Evolutionary conservation across 2,329 filamentous ascomycete species (phyloP), one percentile per base, ranked within the genome.

Genomic region (Incumbomyces delicatus): DNA sequence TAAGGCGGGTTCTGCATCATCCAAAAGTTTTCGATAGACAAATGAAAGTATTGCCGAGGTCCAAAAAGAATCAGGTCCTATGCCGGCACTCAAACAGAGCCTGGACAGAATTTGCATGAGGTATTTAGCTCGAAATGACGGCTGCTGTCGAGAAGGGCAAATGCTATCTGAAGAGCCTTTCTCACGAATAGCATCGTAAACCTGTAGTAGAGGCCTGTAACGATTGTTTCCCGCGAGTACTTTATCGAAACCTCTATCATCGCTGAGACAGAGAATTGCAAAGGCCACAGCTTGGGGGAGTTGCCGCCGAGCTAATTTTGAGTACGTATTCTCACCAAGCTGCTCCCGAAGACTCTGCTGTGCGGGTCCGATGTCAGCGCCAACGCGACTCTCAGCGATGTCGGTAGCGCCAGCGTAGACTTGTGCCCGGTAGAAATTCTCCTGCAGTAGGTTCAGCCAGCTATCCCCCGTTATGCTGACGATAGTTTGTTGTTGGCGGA

Each of bases 381-480:
- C 61, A 36, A 66, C 63, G 11, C 63, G 62, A 30, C 67, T 68
- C 39, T 68, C 61, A 44, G 66, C 69, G 45, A 86, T 80, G 59
- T 90, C 85, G 60, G 83, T 80, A 3, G 86, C 83, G 56, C 95
- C 81, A 47, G 83, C 81, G 61, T 96, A 98, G 3, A 88, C 87
- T 54, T 88, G 75, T 2, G 81, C 76, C 60, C 84, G 92, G 30
- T 82, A 75, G 58, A 96, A 95, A 14, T 82, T 83, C 20, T 69
- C 65, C 27, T 74, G 69, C 12, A 94, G 63, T 20, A 94, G 67
- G 13, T 80, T 70, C 10, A 66, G 63, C 38, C 77, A 72, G 1
- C 75, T 65, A 8, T 71, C 63, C 0, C 71, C 70, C 16, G 94
- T 68, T 3, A 74, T 65, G 29, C 65, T 63, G 17, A 82, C 78